A percentile compares a stretch with the other conserved stretches of the same genome.
Evolutionary conservation across 139 green algal species (phyloP).

Genomic region (Tetradesmus lagerheimii): DNA sequence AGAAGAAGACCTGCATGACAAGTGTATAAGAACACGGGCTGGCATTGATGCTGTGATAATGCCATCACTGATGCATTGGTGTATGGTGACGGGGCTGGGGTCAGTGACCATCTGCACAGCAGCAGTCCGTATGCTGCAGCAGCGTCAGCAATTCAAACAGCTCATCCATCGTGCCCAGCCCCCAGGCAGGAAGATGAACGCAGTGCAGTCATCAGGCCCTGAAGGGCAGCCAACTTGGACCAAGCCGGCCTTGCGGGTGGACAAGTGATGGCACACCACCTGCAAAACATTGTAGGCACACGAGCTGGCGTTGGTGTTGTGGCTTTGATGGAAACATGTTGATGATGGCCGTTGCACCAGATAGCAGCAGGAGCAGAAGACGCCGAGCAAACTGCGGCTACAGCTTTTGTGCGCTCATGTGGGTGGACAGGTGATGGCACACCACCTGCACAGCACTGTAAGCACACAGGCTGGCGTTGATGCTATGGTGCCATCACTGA

Average conservation of each 20-base stretch:
- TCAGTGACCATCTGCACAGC: too few relatives aligned
- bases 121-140: slow-evolving; percentile 64
- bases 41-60: too few relatives aligned
- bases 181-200: slow-evolving; percentile 84
- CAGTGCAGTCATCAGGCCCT: slow-evolving; percentile 63
- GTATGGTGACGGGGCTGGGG: too few relatives aligned
- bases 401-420: too few relatives aligned
- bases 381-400: too few relatives aligned
- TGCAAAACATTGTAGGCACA: not conserved
- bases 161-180: slow-evolving; percentile 69
- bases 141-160: slow-evolving; percentile 75
- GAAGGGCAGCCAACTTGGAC: slow-evolving; percentile 65
- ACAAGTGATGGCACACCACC: slow-evolving; percentile 69
- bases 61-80: too few relatives aligned
- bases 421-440: too few relatives aligned
- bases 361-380: too few relatives aligned
- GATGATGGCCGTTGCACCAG: too few relatives aligned
- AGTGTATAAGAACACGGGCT: not conserved
- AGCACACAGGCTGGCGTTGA: not conserved
- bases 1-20: slow-evolving; percentile 45
- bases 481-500: too few relatives aligned
- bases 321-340: too few relatives aligned
- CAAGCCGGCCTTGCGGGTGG: slow-evolving; percentile 70
- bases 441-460: slow-evolving; percentile 36
- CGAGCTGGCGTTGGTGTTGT: too few relatives aligned